phyloP scores from a whole-genome alignment of 257 asterid species.

The Petunia secreta region DNA sequence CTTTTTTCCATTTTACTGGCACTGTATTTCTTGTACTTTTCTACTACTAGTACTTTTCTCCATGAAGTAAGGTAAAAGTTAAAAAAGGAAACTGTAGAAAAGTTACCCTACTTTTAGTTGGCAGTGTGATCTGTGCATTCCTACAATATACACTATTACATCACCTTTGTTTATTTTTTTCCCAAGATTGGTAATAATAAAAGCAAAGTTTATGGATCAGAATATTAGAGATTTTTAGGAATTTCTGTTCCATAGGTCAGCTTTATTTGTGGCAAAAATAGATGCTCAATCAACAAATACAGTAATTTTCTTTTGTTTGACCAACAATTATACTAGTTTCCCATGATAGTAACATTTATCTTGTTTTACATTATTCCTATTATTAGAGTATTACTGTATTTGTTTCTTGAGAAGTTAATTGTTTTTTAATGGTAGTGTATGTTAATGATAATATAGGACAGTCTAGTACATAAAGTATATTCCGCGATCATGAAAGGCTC shows the following conservation, averaged over 20 bases:
- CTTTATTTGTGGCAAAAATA: too few species aligned
- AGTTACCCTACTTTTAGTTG: constrained; percentile 23
- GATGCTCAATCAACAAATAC: not conserved
- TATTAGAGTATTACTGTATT: not conserved
- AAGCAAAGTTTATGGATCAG: not conserved
- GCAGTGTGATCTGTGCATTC: too few species aligned
- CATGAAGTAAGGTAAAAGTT: not conserved
- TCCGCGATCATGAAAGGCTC: too few species aligned
- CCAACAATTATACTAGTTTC: not conserved
- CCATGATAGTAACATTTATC: not conserved
- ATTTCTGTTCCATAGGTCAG: too few species aligned
- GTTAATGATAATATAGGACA: not conserved
- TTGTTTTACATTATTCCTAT: not conserved
- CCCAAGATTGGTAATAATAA: constrained; percentile 9
- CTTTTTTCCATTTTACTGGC: not conserved
- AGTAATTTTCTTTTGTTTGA: too few species aligned
- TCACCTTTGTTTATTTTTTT: not conserved
- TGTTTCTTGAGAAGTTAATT: not conserved
- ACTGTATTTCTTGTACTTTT: not conserved
- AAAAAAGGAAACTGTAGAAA: not conserved
- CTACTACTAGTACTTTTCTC: not conserved
- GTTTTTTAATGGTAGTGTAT: not conserved
- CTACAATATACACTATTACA: not conserved
- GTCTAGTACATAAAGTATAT: too few species aligned
- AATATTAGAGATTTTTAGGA: not conserved